A percentile compares a stretch with the other conserved stretches of the same genome.
Conservation (phyloP, 768 basidiomycete genomes). For the Nidula microcarpa region DNA sequence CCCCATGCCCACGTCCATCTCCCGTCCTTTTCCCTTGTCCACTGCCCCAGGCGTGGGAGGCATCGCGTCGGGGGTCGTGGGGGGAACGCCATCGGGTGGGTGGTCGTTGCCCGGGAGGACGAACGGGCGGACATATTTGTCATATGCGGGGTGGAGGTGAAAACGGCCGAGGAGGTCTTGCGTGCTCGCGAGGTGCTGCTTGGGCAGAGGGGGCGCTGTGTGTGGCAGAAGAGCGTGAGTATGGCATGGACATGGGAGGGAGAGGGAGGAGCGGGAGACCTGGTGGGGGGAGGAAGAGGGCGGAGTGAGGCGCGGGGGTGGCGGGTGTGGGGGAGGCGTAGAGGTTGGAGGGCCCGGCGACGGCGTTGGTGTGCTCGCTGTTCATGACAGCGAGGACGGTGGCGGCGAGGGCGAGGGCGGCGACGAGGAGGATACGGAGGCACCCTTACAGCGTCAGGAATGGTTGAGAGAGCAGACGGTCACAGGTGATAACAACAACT, state of each 20-base stretch:
- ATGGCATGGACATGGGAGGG: conserved; percentile 18
- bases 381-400: conserved; percentile 19
- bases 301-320: conserved; percentile 22
- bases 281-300: conserved; percentile 20
- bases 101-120: conserved; percentile 21
- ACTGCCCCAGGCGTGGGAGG: conserved; percentile 10
- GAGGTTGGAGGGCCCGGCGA: conserved; percentile 59
- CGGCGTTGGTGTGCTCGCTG: conserved; percentile 45
- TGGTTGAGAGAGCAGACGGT: conserved; percentile 9
- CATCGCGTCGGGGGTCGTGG: neutral
- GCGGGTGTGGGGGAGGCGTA: conserved; percentile 19
- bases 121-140: conserved; percentile 71
- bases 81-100: neutral
- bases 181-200: conserved; percentile 63
- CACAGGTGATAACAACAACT: conserved; percentile 6
- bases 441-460: conserved; percentile 15
- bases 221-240: neutral
- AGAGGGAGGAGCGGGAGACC: conserved; percentile 34
- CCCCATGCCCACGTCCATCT: conserved; percentile 21
- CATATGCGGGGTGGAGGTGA: conserved; percentile 68
- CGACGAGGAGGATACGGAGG: conserved; percentile 17
- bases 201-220: conserved; percentile 33
- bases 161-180: conserved; percentile 78
- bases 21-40: conserved; percentile 53
- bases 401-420: conserved; percentile 11